Base-by-base conservation (phyloP, 495 filamentous ascomycete genomes). In the Xylaria intraflava region DNA sequence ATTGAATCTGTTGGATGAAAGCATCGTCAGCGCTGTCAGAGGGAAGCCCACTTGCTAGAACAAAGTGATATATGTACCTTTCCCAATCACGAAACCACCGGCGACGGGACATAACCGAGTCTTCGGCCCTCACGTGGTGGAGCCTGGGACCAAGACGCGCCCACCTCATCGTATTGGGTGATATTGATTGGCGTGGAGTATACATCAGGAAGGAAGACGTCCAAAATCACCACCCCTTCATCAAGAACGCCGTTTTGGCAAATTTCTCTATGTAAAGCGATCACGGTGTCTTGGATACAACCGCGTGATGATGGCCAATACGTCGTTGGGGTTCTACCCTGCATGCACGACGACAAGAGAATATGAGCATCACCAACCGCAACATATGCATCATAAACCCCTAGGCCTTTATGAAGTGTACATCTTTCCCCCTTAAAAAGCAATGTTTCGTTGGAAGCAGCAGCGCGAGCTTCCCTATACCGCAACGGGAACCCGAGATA, bases 121-220 rank as follows among this genome's bases (percentile, higher is more conserved):
- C 27, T n/a, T 38, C 27, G 3, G 38, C 12, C 11, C 16, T 36
- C 33, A 46, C 22, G 39, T 11, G 31, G 31, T 46, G 31, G 40
- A 35, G 41, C n/a, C 14, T 17, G 4, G 16, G 16, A 38, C 35
- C 41, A 45, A 23, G 14, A 47, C 38, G 33, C 12, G 16, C 23
- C 51, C 17, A 46, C 38, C 42, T 38, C 16, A 19, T 22, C 11
- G 41, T 39, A 8, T 23, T 31, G 31, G 12, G 50, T 12, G 27
- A 53, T n/a, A 23, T 40, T 39, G 42, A n/a, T 20, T 36, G 31
- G 42, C 17, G 52, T 35, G 49, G 35, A 43, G 38, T 66, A 46
- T 64, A 65, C 59, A 64, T 66, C 61, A 50, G 61, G 56, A 53
- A 50, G 61, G 56, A 53, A 57, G 54, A 62, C 58, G 53, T 66